A percentile compares a stretch with the other conserved stretches of the same genome.
phyloP scores from a whole-genome alignment of 2,329 filamentous ascomycete species.

The Chrysoporthe austroafricana region DNA sequence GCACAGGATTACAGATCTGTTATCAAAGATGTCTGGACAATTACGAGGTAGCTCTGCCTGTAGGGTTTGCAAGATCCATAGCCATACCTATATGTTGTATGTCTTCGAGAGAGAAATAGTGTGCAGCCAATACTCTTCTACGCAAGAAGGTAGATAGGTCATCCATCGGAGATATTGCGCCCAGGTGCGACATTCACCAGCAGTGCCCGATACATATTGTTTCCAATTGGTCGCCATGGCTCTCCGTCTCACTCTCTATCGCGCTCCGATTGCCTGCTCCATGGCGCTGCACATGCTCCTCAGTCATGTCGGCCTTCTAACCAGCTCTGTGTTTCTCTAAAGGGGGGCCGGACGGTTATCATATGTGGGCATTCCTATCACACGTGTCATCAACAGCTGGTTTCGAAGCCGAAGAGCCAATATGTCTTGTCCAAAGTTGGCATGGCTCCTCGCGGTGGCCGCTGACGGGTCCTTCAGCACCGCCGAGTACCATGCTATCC shows the following conservation, averaged over 20 bases:
- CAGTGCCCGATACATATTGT: not conserved
- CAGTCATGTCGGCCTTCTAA: conserved; percentile 36
- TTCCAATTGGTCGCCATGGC: not conserved
- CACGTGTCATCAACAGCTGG: not conserved
- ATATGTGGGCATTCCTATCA: not conserved
- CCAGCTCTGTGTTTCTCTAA: conserved; percentile 19
- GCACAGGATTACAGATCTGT: too few relatives aligned
- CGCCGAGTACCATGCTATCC: conserved; percentile 36
- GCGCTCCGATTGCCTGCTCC: conserved; percentile 37
- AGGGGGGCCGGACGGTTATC: not conserved
- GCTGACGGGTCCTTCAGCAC: conserved; percentile 39
- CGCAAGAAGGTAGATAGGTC: not conserved
- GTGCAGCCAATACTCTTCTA: not conserved
- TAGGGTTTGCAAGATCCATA: too few relatives aligned
- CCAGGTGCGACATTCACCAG: not conserved
- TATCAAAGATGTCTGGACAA: too few relatives aligned
- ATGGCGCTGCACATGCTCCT: conserved; percentile 38
- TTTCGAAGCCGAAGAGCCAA: not conserved
- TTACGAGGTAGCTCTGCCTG: too few relatives aligned
- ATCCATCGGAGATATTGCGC: not conserved
- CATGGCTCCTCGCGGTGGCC: conserved; percentile 27
- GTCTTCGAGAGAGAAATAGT: not conserved
- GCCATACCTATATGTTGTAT: not conserved
- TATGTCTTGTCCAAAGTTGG: conserved; percentile 30
- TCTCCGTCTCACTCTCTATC: conserved; percentile 35